Conservation (phyloP, 352 stramenopile genomes). For the Phytophthora constricta region DNA sequence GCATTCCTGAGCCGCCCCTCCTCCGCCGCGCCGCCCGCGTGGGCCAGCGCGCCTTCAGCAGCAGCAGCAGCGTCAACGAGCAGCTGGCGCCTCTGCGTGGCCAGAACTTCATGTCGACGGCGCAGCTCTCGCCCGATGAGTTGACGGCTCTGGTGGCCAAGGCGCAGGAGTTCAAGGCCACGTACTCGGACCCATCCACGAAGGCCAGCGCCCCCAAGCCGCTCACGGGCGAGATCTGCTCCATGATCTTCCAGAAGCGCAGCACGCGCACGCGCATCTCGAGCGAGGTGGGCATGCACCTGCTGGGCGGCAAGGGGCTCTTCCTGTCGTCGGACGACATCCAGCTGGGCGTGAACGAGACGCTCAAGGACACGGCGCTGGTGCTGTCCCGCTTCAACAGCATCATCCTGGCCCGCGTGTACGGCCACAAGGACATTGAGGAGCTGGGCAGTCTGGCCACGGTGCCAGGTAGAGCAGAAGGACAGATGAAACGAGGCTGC, state of each 20-base stretch:
- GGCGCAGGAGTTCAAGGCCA: conserved; percentile 72
- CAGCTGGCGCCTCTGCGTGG: conserved; percentile 62
- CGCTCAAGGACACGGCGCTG: conserved; percentile 90
- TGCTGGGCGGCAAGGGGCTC: conserved; percentile 96
- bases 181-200: conserved; percentile 62
- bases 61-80: conserved; percentile 28
- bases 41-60: conserved; percentile 22
- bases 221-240: conserved; percentile 80
- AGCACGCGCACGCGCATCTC: conserved; percentile 93
- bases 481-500: too few relatives aligned
- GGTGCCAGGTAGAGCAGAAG: conserved; percentile 87
- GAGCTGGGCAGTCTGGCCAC: conserved; percentile 91
- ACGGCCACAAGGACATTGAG: conserved; percentile 88
- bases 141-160: conserved; percentile 69
- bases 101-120: conserved; percentile 78
- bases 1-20: background rate
- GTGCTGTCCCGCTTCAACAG: conserved; percentile 96
- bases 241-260: conserved; percentile 96
- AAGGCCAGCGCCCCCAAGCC: conserved; percentile 69
- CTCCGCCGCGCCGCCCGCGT: background rate
- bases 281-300: conserved; percentile 96
- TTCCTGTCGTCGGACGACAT: conserved; percentile 98
- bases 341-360: conserved; percentile 98
- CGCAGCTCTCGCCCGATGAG: conserved; percentile 56
- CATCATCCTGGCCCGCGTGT: conserved; percentile 97